phyloP scores from a whole-genome alignment of 2,329 filamentous ascomycete species.

The Gaeumannomyces tritici region DNA sequence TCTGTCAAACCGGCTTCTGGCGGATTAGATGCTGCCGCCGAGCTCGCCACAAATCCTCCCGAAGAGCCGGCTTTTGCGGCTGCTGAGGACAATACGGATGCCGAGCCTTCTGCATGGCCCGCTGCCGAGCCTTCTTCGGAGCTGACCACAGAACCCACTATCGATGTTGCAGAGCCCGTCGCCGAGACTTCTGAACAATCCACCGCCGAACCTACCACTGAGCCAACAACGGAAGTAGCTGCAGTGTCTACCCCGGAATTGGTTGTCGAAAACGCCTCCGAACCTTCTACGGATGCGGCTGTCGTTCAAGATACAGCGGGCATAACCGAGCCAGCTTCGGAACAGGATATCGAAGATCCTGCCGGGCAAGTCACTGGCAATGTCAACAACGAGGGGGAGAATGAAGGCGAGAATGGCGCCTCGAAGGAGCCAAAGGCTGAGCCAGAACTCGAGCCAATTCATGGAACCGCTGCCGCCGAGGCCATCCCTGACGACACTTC shows the following conservation, averaged over 20 bases:
- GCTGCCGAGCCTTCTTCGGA: not conserved
- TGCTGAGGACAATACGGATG: not conserved
- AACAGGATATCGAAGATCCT: not conserved
- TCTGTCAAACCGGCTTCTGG: not conserved
- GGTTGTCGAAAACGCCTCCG: not conserved
- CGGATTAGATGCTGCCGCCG: not conserved
- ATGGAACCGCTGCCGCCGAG: not conserved
- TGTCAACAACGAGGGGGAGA: not conserved
- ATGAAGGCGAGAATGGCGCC: not conserved
- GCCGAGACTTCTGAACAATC: not conserved
- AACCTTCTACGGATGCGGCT: not conserved
- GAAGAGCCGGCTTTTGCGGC: not conserved
- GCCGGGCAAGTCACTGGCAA: not conserved
- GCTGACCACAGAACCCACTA: not conserved
- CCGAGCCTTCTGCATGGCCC: not conserved
- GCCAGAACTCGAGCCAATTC: not conserved
- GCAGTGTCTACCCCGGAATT: not conserved
- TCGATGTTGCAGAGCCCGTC: not conserved
- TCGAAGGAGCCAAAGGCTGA: not conserved
- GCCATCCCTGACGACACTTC: not conserved
- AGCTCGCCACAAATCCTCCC: not conserved
- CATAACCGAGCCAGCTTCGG: not conserved
- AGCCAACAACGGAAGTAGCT: not conserved
- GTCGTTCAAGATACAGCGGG: not conserved
- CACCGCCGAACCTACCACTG: not conserved